phyloP scores from a whole-genome alignment of 495 filamentous ascomycete genomes.

The Baudoinia panamericana region DNA sequence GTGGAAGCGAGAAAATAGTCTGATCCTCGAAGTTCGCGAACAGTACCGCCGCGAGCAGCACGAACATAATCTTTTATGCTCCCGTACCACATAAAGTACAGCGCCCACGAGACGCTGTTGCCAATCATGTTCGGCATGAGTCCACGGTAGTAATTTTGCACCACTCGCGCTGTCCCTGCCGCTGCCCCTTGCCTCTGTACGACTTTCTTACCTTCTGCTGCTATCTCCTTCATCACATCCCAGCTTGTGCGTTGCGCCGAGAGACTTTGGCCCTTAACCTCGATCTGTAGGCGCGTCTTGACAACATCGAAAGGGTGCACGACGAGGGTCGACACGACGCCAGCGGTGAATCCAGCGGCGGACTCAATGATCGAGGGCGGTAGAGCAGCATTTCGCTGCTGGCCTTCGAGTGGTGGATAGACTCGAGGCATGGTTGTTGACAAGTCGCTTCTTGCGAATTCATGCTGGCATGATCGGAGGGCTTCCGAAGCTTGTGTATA shows the following conservation, averaged over 20 bases:
- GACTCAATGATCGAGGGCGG: slow-evolving; percentile 75
- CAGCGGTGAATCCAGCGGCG: slow-evolving; percentile 80
- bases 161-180: neutral
- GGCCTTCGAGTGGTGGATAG: slow-evolving; percentile 29
- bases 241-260: too few relatives aligned
- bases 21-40: slow-evolving; percentile 14
- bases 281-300: slow-evolving; percentile 79
- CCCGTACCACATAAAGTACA: slow-evolving; percentile 73
- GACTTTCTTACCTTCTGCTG: slow-evolving; percentile 29
- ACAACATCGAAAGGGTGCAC: slow-evolving; percentile 85
- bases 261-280: too few relatives aligned
- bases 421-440: slow-evolving; percentile 28
- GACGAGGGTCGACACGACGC: slow-evolving; percentile 66
- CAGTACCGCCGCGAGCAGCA: slow-evolving; percentile 2
- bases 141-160: slow-evolving; percentile 67
- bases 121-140: slow-evolving; percentile 81
- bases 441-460: neutral
- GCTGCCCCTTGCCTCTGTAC: too few relatives aligned
- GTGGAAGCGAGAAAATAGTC: slow-evolving; percentile 80
- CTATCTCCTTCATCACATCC: too few relatives aligned
- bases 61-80: slow-evolving; percentile 40
- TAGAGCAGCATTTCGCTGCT: slow-evolving; percentile 35
- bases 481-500: neutral
- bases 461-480: slow-evolving; percentile 11
- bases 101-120: slow-evolving; percentile 78